Evolutionary conservation across 2,329 filamentous ascomycete species (phyloP).

Genomic region (Lachnellula suecica): DNA sequence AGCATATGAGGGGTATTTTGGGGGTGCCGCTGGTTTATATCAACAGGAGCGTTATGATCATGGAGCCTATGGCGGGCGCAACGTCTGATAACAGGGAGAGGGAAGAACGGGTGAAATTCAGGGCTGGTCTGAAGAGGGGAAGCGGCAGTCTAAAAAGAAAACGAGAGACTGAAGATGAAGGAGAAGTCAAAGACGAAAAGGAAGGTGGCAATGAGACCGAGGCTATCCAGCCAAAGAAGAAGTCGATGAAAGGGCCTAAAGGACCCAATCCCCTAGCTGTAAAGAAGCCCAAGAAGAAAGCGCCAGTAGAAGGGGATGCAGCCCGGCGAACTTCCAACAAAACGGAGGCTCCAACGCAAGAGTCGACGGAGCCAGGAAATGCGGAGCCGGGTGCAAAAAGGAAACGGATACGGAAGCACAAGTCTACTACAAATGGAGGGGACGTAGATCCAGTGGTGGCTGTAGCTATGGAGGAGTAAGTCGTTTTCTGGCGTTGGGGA

Average conservation of each 20-base stretch:
- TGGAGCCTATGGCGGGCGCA: conserved; percentile 72
- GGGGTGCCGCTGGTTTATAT: conserved; percentile 80
- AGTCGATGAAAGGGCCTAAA: conserved; percentile 60
- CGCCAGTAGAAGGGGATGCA: conserved; percentile 17
- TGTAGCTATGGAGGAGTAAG: conserved; percentile 17
- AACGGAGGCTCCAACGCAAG: conserved; percentile 28
- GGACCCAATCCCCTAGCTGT: conserved; percentile 70
- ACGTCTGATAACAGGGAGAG: conserved; percentile 62
- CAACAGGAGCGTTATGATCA: conserved; percentile 74
- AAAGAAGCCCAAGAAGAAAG: conserved; percentile 67
- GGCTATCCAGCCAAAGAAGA: conserved; percentile 51
- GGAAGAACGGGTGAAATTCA: conserved; percentile 75
- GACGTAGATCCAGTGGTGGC: conserved; percentile 11
- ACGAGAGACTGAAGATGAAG: conserved; percentile 30
- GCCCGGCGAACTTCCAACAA: conserved; percentile 21
- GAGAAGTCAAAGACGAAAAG: conserved; percentile 6
- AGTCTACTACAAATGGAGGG: conserved; percentile 20
- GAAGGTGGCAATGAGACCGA: conserved; percentile 19
- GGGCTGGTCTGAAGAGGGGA: conserved; percentile 61
- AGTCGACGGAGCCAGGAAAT: conserved; percentile 11
- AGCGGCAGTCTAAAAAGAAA: conserved; percentile 35
- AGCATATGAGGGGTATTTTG: conserved; percentile 62
- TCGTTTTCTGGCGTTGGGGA: conserved; percentile 14
- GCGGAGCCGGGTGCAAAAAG: conserved; percentile 32
- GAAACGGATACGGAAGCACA: conserved; percentile 39